Evolutionary conservation across 495 filamentous ascomycete species (phyloP), one percentile per base, ranked within the genome.

Genomic region (Neurospora sp.): DNA sequence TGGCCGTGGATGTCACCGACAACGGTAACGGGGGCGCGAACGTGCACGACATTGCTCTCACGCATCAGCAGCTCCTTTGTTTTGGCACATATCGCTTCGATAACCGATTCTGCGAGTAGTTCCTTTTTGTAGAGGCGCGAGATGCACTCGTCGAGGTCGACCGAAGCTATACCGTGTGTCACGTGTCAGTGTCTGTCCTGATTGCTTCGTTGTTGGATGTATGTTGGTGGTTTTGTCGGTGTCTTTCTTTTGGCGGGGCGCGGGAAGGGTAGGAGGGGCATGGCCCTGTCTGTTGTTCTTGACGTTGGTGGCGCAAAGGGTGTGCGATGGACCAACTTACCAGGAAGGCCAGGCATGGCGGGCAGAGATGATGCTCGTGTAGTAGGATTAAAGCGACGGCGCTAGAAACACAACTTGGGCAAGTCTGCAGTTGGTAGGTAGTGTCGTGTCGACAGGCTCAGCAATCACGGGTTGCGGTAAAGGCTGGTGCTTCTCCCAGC

Each of bases 31-130:
- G 96, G 96, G 18, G 96, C 94, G 71, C 90, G 89, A 73, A 99
- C 96, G 80, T 99, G 96, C 59, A 99, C 96, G 69, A 99, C 96
- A 85, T 99, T 99, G 86, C 95, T 98, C 88, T 99, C 96, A 80
- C 96, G 96, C 96, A 99, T 99, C 74, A 99, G 86, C 71, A 98
- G 87, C 82, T 99, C 96, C 76, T 99, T 99, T 14, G 96, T 94
- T 81, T 99, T 99, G 77, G 96, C 94, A 81, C 96, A 99, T 89
- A 99, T 96, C 77, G 96, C 96, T 83, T 99, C 96, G 80, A 99
- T 94, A 59, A 99, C 96, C 9, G 95, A 97, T 83, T 99, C 96
- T 68, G 96, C 96, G 35, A 99, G 86, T 70, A 99, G 87, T 80
- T 98, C 95, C 82, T 98, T 98, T 73, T 93, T 93, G 82, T 98